Base-by-base conservation (phyloP, 768 basidiomycete species). In the Suillus spraguei region DNA sequence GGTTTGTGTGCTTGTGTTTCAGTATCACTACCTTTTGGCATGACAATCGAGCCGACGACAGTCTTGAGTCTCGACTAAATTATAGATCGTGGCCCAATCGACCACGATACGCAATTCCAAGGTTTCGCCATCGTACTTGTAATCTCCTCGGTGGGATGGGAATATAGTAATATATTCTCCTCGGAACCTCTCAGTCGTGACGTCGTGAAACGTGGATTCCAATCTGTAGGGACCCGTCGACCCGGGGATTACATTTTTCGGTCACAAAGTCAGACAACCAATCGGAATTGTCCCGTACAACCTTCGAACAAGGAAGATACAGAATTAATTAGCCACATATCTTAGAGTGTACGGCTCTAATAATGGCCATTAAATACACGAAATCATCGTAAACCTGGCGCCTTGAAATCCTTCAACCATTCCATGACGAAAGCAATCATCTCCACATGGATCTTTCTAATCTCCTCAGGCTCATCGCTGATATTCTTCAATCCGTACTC, bases 371-470 rank as follows among this genome's bases (percentile, higher is more conserved):
- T 28, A 14, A 22, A 4, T 14, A 35, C 13, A 55, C 1, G 22
- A 39, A 11, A 56, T 56, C 55, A 56, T 22, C 10, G 38, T 3
- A 22, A 56, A 38, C 38, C 24, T 10, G 38, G 55, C 0, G 54
- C 65, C 38, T 74, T 64, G 64, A 77, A 85, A 61, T 80, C 80
- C 60, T 81, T 76, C 65, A 89, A 66, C 97, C 96, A 99, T 35
- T 81, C 82, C 53, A 76, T 77, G 13, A 97, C 92, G 71, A 98
- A 97, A 17, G 74, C 78, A 50, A 95, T 83, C 81, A 89, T 93
- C 70, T 95, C 88, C 36, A 73, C 75, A 67, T 99, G 97, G 32
- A 98, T 90, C 68, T 86, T 83, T 64, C 82, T 81, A 65, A 99
- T 97, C 68, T 91, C 84, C 9, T 77, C 72, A 7, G 96, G 96